phyloP scores from a whole-genome alignment of 2,329 filamentous ascomycete species.

The Cytospora piceae region DNA sequence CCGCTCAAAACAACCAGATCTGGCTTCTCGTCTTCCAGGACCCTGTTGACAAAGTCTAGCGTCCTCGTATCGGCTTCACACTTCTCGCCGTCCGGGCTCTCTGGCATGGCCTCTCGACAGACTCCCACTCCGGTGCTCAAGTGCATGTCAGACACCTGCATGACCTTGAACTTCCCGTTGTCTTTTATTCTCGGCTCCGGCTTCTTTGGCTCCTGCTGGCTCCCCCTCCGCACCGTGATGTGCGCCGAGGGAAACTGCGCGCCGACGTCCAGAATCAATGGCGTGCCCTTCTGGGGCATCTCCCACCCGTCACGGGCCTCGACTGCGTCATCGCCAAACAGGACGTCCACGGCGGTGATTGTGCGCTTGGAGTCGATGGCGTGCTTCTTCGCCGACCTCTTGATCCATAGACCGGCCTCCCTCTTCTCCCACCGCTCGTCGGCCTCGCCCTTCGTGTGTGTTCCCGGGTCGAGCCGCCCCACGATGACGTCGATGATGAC shows the following conservation, averaged over 20 bases:
- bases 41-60: conserved; percentile 80
- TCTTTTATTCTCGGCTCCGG: conserved; percentile 78
- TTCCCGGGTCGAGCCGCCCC: conserved; percentile 70
- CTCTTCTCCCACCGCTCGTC: conserved; percentile 77
- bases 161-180: conserved; percentile 94
- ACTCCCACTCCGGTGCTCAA: conserved; percentile 84
- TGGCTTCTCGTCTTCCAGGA: conserved; percentile 91
- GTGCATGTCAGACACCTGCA: conserved; percentile 95
- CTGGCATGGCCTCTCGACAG: conserved; percentile 86
- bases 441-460: conserved; percentile 57
- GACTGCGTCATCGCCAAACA: conserved; percentile 89
- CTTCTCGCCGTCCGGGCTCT: conserved; percentile 69
- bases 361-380: conserved; percentile 75
- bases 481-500: conserved; percentile 81
- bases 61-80: conserved; percentile 94
- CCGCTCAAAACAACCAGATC: conserved; percentile 90
- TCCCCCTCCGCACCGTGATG: conserved; percentile 77
- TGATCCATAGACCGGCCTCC: conserved; percentile 79
- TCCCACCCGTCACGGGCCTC: conserved; percentile 88
- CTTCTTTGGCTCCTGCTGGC: conserved; percentile 65
- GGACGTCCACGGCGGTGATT: conserved; percentile 80
- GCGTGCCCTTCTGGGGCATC: conserved; percentile 65
- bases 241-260: conserved; percentile 69
- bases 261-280: conserved; percentile 70
- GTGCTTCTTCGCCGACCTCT: conserved; percentile 71